Evolutionary conservation across 352 stramenopile species (phyloP).

Genomic region (Saprolegnia diclina): DNA sequence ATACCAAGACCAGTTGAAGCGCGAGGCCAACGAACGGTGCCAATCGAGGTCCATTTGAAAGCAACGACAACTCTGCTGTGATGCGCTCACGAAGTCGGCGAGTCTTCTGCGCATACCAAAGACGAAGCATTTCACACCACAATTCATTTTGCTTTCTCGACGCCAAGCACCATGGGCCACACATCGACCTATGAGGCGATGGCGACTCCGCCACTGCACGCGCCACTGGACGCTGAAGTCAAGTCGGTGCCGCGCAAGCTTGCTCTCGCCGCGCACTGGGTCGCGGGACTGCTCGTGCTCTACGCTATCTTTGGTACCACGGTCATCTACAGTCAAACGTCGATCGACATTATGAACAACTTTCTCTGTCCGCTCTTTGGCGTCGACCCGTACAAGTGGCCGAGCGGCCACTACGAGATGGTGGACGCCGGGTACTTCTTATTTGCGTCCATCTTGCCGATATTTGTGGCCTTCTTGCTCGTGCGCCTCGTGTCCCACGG

Average conservation of each 20-base stretch:
- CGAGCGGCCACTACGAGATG: slow-evolving; percentile 3
- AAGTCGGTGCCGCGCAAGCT: background rate
- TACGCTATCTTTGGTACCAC: background rate
- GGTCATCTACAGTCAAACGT: background rate
- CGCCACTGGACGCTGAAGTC: too few species aligned
- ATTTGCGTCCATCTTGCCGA: background rate
- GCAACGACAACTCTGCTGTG: too few species aligned
- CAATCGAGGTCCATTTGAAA: too few species aligned
- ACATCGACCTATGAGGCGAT: too few species aligned
- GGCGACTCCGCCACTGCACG: too few species aligned
- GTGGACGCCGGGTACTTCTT: slow-evolving; percentile 4
- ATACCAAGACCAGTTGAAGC: too few species aligned
- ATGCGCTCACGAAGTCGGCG: too few species aligned
- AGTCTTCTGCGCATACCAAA: too few species aligned
- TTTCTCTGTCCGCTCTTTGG: background rate
- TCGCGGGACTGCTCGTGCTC: background rate
- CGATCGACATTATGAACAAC: background rate
- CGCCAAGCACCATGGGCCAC: too few species aligned
- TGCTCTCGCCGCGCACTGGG: background rate
- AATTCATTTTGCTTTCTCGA: too few species aligned
- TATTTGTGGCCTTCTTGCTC: background rate
- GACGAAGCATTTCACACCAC: too few species aligned
- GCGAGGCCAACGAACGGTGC: too few species aligned
- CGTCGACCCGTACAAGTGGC: slow-evolving; percentile 2
- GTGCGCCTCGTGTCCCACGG: background rate